Evolutionary conservation across 768 basidiomycete genomes (phyloP).

Genomic region (Nevesoporus exiguus): DNA sequence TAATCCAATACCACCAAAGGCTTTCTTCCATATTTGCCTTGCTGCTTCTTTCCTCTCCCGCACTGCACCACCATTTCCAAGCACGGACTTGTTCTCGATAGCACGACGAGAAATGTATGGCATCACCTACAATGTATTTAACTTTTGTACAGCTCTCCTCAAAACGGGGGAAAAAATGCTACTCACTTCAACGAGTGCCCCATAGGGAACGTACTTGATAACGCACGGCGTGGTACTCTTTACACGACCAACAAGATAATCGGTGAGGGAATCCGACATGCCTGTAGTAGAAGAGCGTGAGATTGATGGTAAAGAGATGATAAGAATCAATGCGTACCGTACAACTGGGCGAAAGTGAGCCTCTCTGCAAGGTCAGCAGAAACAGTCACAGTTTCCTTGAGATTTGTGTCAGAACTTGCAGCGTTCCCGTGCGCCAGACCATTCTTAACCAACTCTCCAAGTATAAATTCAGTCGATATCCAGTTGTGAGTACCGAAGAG

Average conservation of each 20-base stretch:
- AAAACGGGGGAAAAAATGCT: not conserved
- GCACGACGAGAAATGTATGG: constrained; percentile 87
- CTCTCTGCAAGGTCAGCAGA: constrained; percentile 56
- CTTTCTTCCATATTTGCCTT: constrained; percentile 26
- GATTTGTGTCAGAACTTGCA: constrained; percentile 11
- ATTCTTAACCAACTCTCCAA: constrained; percentile 53
- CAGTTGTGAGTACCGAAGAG: constrained; percentile 89
- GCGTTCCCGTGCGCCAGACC: constrained; percentile 42
- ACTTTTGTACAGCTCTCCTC: not conserved
- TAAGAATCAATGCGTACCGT: constrained; percentile 47
- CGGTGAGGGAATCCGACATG: constrained; percentile 81
- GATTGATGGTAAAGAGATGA: not conserved
- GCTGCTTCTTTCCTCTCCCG: constrained; percentile 32
- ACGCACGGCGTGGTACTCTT: constrained; percentile 59
- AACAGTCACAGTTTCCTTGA: constrained; percentile 39
- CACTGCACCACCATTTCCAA: constrained; percentile 67
- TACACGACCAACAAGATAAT: constrained; percentile 59
- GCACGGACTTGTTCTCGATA: constrained; percentile 88
- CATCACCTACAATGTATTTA: constrained; percentile 56
- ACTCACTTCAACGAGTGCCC: constrained; percentile 59
- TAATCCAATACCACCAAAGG: constrained; percentile 29
- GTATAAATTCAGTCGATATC: constrained; percentile 57
- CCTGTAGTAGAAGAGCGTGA: constrained; percentile 41
- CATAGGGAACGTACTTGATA: constrained; percentile 83
- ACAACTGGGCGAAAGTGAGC: constrained; percentile 76